Base-by-base conservation (phyloP, 225 moss, liverwort and hornwort genomes). In the Polytrichum commune region DNA sequence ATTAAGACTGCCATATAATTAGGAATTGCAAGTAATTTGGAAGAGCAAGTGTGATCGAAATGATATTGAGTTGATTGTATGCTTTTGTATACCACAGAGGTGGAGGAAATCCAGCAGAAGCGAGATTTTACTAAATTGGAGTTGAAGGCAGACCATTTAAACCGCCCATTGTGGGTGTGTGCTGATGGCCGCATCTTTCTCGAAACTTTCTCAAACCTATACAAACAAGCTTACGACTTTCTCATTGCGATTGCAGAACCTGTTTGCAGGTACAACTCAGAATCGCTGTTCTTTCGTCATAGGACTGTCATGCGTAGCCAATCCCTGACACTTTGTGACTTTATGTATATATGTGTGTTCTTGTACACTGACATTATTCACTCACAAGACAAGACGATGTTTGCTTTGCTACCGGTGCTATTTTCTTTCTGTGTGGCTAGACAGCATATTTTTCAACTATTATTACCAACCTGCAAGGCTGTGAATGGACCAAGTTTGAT, bases 171-270 rank as follows among this genome's bases (percentile, higher is more conserved):
- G 30, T 98, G 95, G 93, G 97, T 98, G 55, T 95, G 97, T 68
- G 95, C 92, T 29, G 97, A 98, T 77, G 97, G 91, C 18, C 90
- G 94, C 5, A 93, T 98, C 30, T 98, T 95, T 62, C 72, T 95
- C 23, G 93, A 93, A 66, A 98, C 91, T 1, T 98, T 95, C 70
- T 98, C 97, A 7, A 84, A 74, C 56, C 81, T 98, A 35, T 95
- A 98, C 83, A 95, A 98, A 76, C 97, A 98, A 69, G 97, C 95
- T 16, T 93, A 98, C 24, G 97, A 91, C 73, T 98, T 98, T 60
- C 95, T 95, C 54, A 95, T 98, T 63, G 97, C 97, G 27, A 98
- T 95, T 33, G 92, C 97, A 27, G 97, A 98, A 80, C 97, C 97
- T 55, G 95, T 94, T 77, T 95, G 97, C 92, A 89, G 93, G 93